phyloP scores from a whole-genome alignment of 2,329 filamentous ascomycete genomes.

The Penicillium sp. region DNA sequence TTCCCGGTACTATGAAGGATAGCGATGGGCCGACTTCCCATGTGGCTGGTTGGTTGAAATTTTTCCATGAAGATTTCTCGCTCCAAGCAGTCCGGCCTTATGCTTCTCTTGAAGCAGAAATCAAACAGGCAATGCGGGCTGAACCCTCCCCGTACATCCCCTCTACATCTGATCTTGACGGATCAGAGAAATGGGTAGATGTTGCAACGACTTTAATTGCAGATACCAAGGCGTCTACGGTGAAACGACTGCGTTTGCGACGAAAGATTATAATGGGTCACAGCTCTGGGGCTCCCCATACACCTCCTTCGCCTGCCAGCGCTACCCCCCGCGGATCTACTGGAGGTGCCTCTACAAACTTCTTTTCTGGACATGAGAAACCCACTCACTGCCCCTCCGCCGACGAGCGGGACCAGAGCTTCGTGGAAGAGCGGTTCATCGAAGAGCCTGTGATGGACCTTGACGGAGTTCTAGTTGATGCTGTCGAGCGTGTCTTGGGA shows the following conservation, averaged over 20 bases:
- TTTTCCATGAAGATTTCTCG: constrained; percentile 59
- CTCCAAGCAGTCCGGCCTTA: constrained; percentile 60
- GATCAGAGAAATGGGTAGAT: constrained; percentile 52
- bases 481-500: constrained; percentile 55
- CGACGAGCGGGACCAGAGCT: constrained; percentile 24
- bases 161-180: constrained; percentile 33
- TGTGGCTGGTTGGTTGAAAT: constrained; percentile 57
- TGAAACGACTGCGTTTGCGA: constrained; percentile 56
- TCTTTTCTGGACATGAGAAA: constrained; percentile 31
- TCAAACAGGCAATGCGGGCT: constrained; percentile 56
- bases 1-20: constrained; percentile 32
- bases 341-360: constrained; percentile 23
- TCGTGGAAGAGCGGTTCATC: constrained; percentile 51
- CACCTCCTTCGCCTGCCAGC: constrained; percentile 21
- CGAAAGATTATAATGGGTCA: constrained; percentile 42
- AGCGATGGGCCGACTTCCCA: constrained; percentile 51
- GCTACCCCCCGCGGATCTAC: constrained; percentile 28
- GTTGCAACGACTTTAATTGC: constrained; percentile 58
- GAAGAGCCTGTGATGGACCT: constrained; percentile 58
- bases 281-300: constrained; percentile 19
- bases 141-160: constrained; percentile 48
- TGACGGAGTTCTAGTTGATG: constrained; percentile 57
- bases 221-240: constrained; percentile 53
- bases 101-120: constrained; percentile 51
- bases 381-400: constrained; percentile 15